These are phyloP conservation scores for Metschnikowia arizonensis DNA, from an alignment of 805 yeast genomes.

Conservation along the genomic window DNA sequence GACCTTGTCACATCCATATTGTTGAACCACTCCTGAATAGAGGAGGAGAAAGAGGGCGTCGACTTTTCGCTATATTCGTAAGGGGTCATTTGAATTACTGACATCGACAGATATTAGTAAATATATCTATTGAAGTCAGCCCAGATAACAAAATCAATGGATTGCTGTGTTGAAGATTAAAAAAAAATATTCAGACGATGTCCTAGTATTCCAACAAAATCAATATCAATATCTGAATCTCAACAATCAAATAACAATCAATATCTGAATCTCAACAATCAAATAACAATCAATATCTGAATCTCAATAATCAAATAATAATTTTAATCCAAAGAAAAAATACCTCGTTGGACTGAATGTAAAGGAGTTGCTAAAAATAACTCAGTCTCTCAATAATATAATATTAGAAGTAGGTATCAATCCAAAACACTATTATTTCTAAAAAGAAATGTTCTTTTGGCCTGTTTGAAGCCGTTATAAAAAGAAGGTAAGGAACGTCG, in stretches of 20 bases:
- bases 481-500: slow-evolving; percentile 1
- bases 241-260: no score
- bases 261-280: no score
- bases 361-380: not conserved
- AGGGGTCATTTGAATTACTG: slow-evolving; percentile 20
- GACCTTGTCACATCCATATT: slow-evolving; percentile 6
- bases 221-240: no score
- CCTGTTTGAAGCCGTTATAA: not conserved
- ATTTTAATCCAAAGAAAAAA: no score
- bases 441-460: not conserved
- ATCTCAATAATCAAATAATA: no score
- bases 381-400: not conserved
- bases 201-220: no score
- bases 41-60: slow-evolving; percentile 5
- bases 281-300: no score
- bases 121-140: no score
- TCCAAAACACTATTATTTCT: not conserved
- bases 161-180: no score
- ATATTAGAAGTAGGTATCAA: not conserved
- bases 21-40: slow-evolving; percentile 4
- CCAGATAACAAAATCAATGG: not conserved
- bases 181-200: no score
- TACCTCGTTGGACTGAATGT: not conserved
- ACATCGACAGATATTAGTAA: slow-evolving; percentile 7
- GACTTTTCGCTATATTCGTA: slow-evolving; percentile 18